phyloP scores from a whole-genome alignment of 2,329 filamentous ascomycete species.

The Alternaria atra region DNA sequence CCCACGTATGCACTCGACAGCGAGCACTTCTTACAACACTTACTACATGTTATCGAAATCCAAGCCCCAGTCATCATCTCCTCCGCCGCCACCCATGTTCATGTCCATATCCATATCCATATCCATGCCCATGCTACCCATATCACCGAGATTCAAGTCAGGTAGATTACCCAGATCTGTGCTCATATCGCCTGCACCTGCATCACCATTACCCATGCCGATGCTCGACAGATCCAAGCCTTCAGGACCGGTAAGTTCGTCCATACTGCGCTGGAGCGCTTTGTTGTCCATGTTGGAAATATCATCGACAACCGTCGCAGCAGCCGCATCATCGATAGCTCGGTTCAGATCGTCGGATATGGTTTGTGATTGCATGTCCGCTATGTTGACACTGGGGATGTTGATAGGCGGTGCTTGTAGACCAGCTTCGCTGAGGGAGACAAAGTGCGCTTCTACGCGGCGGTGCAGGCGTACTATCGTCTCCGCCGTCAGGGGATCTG shows the following conservation, averaged over 20 bases:
- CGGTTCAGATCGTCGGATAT: slow-evolving; percentile 45
- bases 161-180: slow-evolving; percentile 37
- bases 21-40: not conserved
- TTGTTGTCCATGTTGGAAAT: slow-evolving; percentile 44
- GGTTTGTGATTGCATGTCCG: slow-evolving; percentile 36
- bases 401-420: slow-evolving; percentile 39
- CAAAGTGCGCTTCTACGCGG: slow-evolving; percentile 71
- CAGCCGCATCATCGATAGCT: slow-evolving; percentile 49
- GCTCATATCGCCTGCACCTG: slow-evolving; percentile 30
- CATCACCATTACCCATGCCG: slow-evolving; percentile 38
- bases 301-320: slow-evolving; percentile 42
- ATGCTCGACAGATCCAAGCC: slow-evolving; percentile 43
- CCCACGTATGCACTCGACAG: not conserved
- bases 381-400: slow-evolving; percentile 40
- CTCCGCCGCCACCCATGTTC: slow-evolving; percentile 41
- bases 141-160: slow-evolving; percentile 41
- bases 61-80: slow-evolving; percentile 53
- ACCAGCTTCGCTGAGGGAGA: slow-evolving; percentile 31
- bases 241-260: slow-evolving; percentile 39
- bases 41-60: slow-evolving; percentile 52
- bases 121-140: slow-evolving; percentile 42
- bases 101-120: slow-evolving; percentile 35
- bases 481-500: slow-evolving; percentile 67
- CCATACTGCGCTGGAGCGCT: slow-evolving; percentile 43
- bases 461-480: slow-evolving; percentile 70